Evolutionary conservation across 2,329 filamentous ascomycete genomes (phyloP).

Genomic region (Fusarium burgessii): DNA sequence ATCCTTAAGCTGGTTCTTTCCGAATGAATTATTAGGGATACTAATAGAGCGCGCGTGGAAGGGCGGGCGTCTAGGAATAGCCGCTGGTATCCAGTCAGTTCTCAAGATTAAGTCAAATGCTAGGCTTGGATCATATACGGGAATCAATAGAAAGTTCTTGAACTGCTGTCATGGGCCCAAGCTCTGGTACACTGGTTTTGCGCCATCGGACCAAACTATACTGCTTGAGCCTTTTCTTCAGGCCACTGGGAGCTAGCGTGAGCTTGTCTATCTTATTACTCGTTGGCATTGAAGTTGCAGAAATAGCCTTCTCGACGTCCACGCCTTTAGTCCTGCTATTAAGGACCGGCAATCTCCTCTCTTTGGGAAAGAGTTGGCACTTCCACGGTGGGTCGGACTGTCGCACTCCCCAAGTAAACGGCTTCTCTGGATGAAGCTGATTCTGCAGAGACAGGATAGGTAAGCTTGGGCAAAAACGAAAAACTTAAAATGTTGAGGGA

Average conservation of each 20-base stretch:
- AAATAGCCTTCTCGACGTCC: constrained; percentile 63
- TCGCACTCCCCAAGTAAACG: constrained; percentile 69
- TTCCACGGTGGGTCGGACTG: constrained; percentile 64
- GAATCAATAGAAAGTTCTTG: constrained; percentile 77
- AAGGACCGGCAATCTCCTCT: constrained; percentile 59
- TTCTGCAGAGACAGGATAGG: constrained; percentile 36
- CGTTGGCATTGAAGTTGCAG: constrained; percentile 56
- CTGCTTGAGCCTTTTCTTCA: constrained; percentile 68
- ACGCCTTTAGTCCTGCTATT: constrained; percentile 59
- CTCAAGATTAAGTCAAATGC: too few relatives aligned
- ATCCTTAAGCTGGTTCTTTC: constrained; percentile 52
- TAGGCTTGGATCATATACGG: constrained; percentile 57
- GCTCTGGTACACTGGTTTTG: constrained; percentile 73
- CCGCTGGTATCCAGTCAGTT: constrained; percentile 58
- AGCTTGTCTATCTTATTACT: constrained; percentile 54
- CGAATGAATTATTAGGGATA: constrained; percentile 65
- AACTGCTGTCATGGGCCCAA: constrained; percentile 76
- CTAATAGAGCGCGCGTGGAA: constrained; percentile 74
- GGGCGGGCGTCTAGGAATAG: constrained; percentile 73
- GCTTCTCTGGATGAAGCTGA: constrained; percentile 57
- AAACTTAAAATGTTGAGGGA: constrained; percentile 12
- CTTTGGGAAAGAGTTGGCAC: constrained; percentile 71
- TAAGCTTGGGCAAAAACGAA: constrained; percentile 21
- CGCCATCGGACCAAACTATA: constrained; percentile 67
- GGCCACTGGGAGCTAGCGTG: constrained; percentile 51